Percentiles rank a stretch among this genome's conserved stretches.
Evolutionary conservation across 2,329 filamentous ascomycete species (phyloP).

Genomic region (Polychaeton citri): DNA sequence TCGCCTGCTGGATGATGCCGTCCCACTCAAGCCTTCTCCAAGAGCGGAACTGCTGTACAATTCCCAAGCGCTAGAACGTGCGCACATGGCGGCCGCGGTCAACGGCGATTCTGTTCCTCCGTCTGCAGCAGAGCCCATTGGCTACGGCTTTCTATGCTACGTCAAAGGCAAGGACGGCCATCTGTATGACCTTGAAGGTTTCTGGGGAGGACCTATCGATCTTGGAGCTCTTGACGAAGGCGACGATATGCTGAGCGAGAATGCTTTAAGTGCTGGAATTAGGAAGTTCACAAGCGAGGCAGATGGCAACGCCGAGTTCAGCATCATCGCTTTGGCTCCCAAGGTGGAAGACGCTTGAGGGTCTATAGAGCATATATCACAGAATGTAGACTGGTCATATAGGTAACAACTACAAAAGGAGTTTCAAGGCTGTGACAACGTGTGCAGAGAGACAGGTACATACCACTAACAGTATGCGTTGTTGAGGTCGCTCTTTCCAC

Average conservation of each 20-base stretch:
- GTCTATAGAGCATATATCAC: too few species aligned
- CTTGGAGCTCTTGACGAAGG: conserved; percentile 25
- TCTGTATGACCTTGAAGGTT: conserved; percentile 35
- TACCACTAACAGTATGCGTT: too few species aligned
- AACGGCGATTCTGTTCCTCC: conserved; percentile 28
- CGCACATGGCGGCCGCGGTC: conserved; percentile 29
- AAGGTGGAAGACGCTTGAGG: too few species aligned
- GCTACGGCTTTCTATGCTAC: conserved; percentile 35
- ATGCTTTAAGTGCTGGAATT: conserved; percentile 28
- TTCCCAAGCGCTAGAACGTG: conserved; percentile 29
- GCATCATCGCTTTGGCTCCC: conserved; percentile 28
- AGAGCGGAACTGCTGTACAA: conserved; percentile 42
- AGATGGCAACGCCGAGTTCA: conserved; percentile 29
- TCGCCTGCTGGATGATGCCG: conserved; percentile 29
- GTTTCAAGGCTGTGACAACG: too few species aligned
- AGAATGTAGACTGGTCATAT: too few species aligned
- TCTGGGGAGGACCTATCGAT: conserved; percentile 31
- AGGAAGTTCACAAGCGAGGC: conserved; percentile 26
- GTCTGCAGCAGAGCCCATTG: conserved; percentile 15
- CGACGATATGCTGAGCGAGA: conserved; percentile 32
- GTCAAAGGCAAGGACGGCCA: conserved; percentile 33
- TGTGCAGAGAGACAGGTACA: too few species aligned
- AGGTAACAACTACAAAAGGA: too few species aligned
- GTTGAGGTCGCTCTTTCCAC: too few species aligned
- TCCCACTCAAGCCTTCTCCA: conserved; percentile 30